Evolutionary conservation across 164 flowering plant species (phyloP).

Genomic region (Piper betle): DNA sequence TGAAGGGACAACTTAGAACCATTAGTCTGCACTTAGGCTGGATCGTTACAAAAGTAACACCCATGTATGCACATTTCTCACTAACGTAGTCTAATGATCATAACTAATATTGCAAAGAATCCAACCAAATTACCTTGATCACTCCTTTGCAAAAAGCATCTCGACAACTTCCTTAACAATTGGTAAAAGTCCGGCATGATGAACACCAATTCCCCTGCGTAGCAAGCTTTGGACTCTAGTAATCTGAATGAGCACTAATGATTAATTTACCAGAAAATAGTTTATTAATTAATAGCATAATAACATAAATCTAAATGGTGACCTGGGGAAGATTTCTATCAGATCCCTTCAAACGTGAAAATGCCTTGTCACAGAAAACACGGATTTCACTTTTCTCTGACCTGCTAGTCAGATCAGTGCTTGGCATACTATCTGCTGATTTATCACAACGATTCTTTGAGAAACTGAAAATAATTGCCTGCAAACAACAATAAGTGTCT

Average conservation of each 20-base stretch:
- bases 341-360: conserved; percentile 95
- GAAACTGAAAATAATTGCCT: conserved; percentile 96
- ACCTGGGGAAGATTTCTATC: conserved; percentile 98
- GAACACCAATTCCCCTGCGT: conserved; percentile 87
- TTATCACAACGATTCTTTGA: conserved; percentile 97
- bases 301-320: not conserved
- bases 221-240: conserved; percentile 84
- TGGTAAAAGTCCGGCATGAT: conserved; percentile 98
- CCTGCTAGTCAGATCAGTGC: conserved; percentile 74
- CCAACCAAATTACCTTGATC: conserved; percentile 48
- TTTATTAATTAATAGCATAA: not conserved
- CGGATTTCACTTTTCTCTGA: conserved; percentile 95
- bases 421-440: conserved; percentile 70
- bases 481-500: conserved; percentile 8
- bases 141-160: conserved; percentile 97
- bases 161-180: conserved; percentile 99
- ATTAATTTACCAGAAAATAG: not conserved
- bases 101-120: too few species aligned
- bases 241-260: conserved; percentile 30
- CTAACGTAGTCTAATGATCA: not conserved
- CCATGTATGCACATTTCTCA: not conserved
- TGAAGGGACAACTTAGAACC: too few species aligned
- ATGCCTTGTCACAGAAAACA: conserved; percentile 93
- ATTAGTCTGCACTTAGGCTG: too few species aligned
- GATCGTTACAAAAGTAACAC: too few species aligned